phyloP scores from a whole-genome alignment of 1,284 basidiomycete species.

The Clitocybe nebularis region DNA sequence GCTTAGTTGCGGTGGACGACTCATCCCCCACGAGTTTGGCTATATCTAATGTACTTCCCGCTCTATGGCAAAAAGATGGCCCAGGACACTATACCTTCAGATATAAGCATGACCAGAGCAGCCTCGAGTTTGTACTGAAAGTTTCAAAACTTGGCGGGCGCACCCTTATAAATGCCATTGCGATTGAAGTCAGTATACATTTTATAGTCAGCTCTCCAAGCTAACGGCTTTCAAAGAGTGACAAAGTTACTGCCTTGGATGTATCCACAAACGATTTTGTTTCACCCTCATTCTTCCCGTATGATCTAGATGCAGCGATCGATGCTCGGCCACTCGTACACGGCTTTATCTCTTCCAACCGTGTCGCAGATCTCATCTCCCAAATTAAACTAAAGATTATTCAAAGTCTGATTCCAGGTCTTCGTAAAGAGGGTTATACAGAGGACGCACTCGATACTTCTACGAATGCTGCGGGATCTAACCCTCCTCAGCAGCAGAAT shows the following conservation, averaged over 20 bases:
- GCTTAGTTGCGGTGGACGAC: constrained; percentile 67
- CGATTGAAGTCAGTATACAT: constrained; percentile 60
- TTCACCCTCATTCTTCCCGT: constrained; percentile 73
- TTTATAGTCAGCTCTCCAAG: background rate
- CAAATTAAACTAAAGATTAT: constrained; percentile 72
- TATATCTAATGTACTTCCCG: constrained; percentile 54
- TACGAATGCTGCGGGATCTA: constrained; percentile 24
- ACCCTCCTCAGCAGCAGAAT: constrained; percentile 21
- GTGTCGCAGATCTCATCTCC: constrained; percentile 68
- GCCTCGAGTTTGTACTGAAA: constrained; percentile 74
- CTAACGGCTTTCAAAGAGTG: constrained; percentile 45
- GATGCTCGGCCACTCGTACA: constrained; percentile 61
- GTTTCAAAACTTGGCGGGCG: constrained; percentile 68
- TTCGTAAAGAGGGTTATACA: constrained; percentile 70
- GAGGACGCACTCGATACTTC: constrained; percentile 43
- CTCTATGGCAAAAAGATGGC: constrained; percentile 62
- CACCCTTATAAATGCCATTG: constrained; percentile 75
- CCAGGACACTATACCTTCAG: constrained; percentile 59
- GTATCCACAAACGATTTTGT: constrained; percentile 73
- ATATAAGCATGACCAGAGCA: constrained; percentile 81
- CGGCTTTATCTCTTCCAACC: constrained; percentile 78
- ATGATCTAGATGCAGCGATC: constrained; percentile 40
- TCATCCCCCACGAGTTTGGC: constrained; percentile 36
- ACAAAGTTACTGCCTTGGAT: constrained; percentile 74
- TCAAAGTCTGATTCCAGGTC: constrained; percentile 71